phyloP scores from a whole-genome alignment of 345 rosid species.

The Lepidium aucheri region DNA sequence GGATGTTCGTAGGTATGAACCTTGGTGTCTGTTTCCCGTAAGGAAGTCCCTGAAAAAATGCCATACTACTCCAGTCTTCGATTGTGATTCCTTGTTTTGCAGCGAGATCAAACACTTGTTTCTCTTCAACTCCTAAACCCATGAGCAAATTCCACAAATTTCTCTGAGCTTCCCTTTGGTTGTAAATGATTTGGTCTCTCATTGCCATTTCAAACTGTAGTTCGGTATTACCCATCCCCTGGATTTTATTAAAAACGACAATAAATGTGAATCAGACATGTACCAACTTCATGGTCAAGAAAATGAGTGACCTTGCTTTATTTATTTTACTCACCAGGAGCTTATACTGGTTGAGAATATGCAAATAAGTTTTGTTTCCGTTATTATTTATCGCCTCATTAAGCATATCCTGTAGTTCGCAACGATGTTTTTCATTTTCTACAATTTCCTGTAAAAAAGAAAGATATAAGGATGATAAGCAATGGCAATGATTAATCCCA shows the following conservation, averaged over 20 bases:
- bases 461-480: slow-evolving; percentile 4
- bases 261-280: neutral
- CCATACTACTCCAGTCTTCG: slow-evolving; percentile 57
- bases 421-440: slow-evolving; percentile 75
- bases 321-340: slow-evolving; percentile 62
- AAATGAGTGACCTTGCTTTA: neutral
- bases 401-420: slow-evolving; percentile 73
- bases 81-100: slow-evolving; percentile 72
- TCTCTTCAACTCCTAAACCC: slow-evolving; percentile 78
- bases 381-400: slow-evolving; percentile 75
- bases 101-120: slow-evolving; percentile 61
- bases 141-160: slow-evolving; percentile 74
- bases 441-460: slow-evolving; percentile 56
- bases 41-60: slow-evolving; percentile 37
- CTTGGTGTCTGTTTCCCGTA: slow-evolving; percentile 39
- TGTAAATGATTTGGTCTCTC: slow-evolving; percentile 94
- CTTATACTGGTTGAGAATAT: slow-evolving; percentile 82
- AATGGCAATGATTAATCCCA: neutral
- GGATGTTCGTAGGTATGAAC: slow-evolving; percentile 30
- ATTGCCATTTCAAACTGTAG: slow-evolving; percentile 96
- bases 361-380: slow-evolving; percentile 78
- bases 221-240: slow-evolving; percentile 92
- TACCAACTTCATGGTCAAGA: neutral
- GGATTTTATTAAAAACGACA: slow-evolving; percentile 19
- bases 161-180: slow-evolving; percentile 73